phyloP scores from a whole-genome alignment of 495 filamentous ascomycete genomes.

The Clohesyomyces aquaticus region DNA sequence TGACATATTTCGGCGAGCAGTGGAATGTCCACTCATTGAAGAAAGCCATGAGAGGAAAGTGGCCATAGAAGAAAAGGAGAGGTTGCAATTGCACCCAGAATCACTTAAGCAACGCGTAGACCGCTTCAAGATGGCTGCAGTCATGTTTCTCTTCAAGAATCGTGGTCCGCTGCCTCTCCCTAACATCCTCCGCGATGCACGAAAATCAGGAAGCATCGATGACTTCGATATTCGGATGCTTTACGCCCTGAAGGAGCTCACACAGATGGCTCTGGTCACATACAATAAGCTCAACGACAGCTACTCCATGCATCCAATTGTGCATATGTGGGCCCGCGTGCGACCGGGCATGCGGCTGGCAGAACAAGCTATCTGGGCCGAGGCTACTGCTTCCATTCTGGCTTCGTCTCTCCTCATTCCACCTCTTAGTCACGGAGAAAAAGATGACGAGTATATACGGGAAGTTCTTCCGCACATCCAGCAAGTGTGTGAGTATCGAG shows the following conservation, averaged over 20 bases:
- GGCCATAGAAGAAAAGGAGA: not conserved
- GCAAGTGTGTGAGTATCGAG: not conserved
- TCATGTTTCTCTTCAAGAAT: slow-evolving; percentile 8
- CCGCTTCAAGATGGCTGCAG: not conserved
- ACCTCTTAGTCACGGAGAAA: slow-evolving; percentile 36
- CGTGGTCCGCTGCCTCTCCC: slow-evolving; percentile 35
- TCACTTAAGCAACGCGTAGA: not conserved
- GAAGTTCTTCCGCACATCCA: not conserved
- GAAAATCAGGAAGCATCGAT: slow-evolving; percentile 18
- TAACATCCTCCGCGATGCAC: slow-evolving; percentile 36
- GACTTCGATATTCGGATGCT: slow-evolving; percentile 31
- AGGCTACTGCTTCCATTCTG: slow-evolving; percentile 43
- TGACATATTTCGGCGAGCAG: slow-evolving; percentile 13
- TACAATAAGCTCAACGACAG: slow-evolving; percentile 39
- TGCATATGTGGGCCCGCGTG: slow-evolving; percentile 51
- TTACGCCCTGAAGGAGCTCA: slow-evolving; percentile 41
- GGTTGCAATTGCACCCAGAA: not conserved
- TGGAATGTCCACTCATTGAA: slow-evolving; percentile 16
- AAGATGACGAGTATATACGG: slow-evolving; percentile 9
- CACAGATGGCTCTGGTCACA: slow-evolving; percentile 43
- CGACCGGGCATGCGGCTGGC: slow-evolving; percentile 43
- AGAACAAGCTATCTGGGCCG: slow-evolving; percentile 50
- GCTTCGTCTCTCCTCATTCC: slow-evolving; percentile 42
- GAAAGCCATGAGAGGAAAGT: not conserved
- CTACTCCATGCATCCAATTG: slow-evolving; percentile 51